Evolutionary conservation across 306 rosid species (phyloP).

Genomic region (Echinosophora koreensis): DNA sequence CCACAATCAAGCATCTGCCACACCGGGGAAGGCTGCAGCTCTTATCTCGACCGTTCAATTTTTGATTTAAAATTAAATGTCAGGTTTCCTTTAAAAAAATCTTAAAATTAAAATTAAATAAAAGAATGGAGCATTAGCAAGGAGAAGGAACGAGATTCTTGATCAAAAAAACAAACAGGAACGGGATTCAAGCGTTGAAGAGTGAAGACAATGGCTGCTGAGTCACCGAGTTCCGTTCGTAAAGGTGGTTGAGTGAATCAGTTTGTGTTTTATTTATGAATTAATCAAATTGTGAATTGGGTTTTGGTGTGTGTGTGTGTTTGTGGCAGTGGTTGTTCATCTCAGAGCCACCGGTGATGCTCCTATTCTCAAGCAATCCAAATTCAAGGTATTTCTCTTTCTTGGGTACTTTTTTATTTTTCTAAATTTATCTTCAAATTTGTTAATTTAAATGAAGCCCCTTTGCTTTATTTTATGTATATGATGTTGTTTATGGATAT

Average conservation of each 20-base stretch:
- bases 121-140: not conserved
- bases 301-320: constrained; percentile 17
- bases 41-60: no score
- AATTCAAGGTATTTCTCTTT: constrained; percentile 74
- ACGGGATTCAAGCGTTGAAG: constrained; percentile 1
- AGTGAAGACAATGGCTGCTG: constrained; percentile 59
- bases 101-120: no score
- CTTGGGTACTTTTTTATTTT: constrained; percentile 8
- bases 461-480: constrained; percentile 3
- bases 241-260: constrained; percentile 63
- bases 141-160: not conserved
- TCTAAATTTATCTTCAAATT: not conserved
- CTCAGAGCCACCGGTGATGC: constrained; percentile 99
- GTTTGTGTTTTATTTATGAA: not conserved
- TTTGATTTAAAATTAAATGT: no score
- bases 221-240: constrained; percentile 68
- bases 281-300: constrained; percentile 22
- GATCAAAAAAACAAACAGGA: not conserved
- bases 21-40: no score
- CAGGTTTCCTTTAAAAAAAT: no score
- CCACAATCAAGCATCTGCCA: no score
- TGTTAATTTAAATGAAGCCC: constrained; percentile 22
- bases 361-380: constrained; percentile 91
- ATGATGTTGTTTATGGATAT: not conserved
- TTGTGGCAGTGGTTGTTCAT: constrained; percentile 86